These are phyloP conservation scores for Hypoxylon sp. DNA, from an alignment of 2,329 filamentous ascomycete genomes.

Conservation along the genomic window DNA sequence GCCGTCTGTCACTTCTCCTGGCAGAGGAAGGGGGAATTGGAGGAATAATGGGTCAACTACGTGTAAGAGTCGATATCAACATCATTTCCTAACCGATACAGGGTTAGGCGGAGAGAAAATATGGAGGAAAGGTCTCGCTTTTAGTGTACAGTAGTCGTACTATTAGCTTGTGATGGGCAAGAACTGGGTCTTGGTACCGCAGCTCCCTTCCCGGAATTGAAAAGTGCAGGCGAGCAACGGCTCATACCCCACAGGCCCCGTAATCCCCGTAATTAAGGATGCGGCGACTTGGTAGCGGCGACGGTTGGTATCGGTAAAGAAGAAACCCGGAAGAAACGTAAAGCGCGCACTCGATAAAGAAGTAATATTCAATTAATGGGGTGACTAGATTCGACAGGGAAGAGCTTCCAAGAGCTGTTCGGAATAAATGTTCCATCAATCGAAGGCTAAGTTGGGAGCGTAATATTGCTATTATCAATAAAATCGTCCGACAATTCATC, in stretches of 20 bases:
- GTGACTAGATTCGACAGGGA: slow-evolving; percentile 7
- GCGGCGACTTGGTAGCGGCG: slow-evolving; percentile 28
- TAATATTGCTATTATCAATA: slow-evolving; percentile 9
- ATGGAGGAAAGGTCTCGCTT: slow-evolving; percentile 28
- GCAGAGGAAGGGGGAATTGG: slow-evolving; percentile 32
- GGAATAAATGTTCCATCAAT: slow-evolving; percentile 37
- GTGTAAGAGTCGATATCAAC: slow-evolving; percentile 39
- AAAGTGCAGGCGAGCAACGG: slow-evolving; percentile 24
- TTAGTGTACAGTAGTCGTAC: slow-evolving; percentile 26
- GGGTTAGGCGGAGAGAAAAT: slow-evolving; percentile 34
- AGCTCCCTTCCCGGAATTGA: slow-evolving; percentile 34
- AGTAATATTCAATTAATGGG: slow-evolving; percentile 19
- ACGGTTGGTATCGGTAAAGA: slow-evolving; percentile 28
- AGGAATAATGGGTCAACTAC: slow-evolving; percentile 39
- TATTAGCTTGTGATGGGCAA: slow-evolving; percentile 32
- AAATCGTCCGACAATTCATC: not conserved
- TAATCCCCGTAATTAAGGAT: slow-evolving; percentile 32
- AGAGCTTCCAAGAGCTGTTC: slow-evolving; percentile 7
- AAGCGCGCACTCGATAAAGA: slow-evolving; percentile 24
- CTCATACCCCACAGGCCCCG: slow-evolving; percentile 36
- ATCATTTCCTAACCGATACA: slow-evolving; percentile 34
- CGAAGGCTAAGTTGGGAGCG: slow-evolving; percentile 1
- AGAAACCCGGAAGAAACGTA: too few relatives aligned
- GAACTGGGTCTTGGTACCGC: slow-evolving; percentile 29
- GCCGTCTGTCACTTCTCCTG: slow-evolving; percentile 29